A percentile compares a stretch with the other conserved stretches of the same genome.
Evolutionary conservation across 441 rosid species (phyloP).

Genomic region (Hura crepitans): DNA sequence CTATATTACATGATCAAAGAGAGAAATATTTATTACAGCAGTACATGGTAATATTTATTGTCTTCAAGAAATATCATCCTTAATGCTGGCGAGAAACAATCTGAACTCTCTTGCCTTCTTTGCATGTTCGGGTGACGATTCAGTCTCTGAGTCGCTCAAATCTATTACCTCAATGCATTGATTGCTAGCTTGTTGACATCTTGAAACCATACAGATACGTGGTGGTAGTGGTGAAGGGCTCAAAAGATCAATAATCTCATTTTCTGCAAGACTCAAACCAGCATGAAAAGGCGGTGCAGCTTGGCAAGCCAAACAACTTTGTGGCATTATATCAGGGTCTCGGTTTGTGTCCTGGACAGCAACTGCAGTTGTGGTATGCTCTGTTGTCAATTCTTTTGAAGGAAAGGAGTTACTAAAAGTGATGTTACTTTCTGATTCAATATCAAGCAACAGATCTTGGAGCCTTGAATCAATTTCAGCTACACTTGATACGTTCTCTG

Average conservation of each 20-base stretch:
- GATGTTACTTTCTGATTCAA: slow-evolving; percentile 34
- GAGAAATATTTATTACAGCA: background rate
- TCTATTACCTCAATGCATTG: slow-evolving; percentile 40
- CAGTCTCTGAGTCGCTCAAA: slow-evolving; percentile 70
- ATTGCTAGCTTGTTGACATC: slow-evolving; percentile 28
- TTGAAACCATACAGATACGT: slow-evolving; percentile 24
- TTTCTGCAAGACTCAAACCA: slow-evolving; percentile 14
- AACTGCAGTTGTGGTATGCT: slow-evolving; percentile 17
- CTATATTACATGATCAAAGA: background rate
- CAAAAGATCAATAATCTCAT: slow-evolving; percentile 62
- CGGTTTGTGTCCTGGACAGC: slow-evolving; percentile 21
- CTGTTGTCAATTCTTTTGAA: slow-evolving; percentile 28
- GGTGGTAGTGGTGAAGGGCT: slow-evolving; percentile 57
- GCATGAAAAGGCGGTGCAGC: slow-evolving; percentile 17
- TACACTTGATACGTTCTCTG: slow-evolving; percentile 27
- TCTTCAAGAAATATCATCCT: slow-evolving; percentile 36
- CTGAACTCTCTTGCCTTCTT: slow-evolving; percentile 65
- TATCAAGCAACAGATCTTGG: slow-evolving; percentile 50
- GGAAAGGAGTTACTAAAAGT: slow-evolving; percentile 14
- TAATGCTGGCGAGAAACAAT: slow-evolving; percentile 49
- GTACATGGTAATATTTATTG: background rate
- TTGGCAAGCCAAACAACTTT: slow-evolving; percentile 15
- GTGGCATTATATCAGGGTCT: slow-evolving; percentile 27
- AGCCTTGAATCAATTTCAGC: slow-evolving; percentile 51
- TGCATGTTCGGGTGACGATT: slow-evolving; percentile 52